Evolutionary conservation across 1,284 basidiomycete species (phyloP).

Genomic region (Trametes sp.): DNA sequence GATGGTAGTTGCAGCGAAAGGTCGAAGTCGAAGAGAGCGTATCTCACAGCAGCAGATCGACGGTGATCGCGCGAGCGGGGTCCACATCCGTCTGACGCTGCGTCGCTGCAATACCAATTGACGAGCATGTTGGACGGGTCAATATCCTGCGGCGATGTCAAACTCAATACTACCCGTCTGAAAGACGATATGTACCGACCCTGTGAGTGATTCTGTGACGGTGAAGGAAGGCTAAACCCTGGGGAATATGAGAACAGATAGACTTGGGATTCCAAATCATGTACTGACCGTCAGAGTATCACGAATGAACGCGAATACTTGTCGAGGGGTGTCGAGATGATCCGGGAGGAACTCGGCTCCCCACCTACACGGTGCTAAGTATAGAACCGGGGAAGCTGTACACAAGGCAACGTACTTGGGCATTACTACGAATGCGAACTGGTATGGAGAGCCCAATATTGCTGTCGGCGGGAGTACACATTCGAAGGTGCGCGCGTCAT

Average conservation of each 20-base stretch:
- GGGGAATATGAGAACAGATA: too few species aligned
- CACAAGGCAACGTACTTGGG: not conserved
- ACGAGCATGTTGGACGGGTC: conserved; percentile 2
- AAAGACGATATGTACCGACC: not conserved
- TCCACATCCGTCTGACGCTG: not conserved
- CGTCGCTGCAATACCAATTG: not conserved
- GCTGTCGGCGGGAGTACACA: not conserved
- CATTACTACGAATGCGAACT: not conserved
- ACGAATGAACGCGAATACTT: too few species aligned
- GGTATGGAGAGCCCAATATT: not conserved
- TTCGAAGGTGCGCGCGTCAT: not conserved
- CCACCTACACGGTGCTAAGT: not conserved
- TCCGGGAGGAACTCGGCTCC: too few species aligned
- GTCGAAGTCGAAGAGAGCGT: conserved; percentile 26
- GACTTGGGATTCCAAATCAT: too few species aligned
- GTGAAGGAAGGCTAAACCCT: conserved; percentile 13
- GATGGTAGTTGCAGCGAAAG: conserved; percentile 14
- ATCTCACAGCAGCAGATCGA: not conserved
- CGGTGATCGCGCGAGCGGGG: conserved; percentile 10
- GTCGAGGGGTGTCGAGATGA: too few species aligned
- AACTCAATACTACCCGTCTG: not conserved
- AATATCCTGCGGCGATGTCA: conserved; percentile 7
- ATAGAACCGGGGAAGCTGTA: too few species aligned
- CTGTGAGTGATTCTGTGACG: conserved; percentile 11
- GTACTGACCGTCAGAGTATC: too few species aligned